Conservation (phyloP, 345 rosid species). For the Ailanthus altissimus region DNA sequence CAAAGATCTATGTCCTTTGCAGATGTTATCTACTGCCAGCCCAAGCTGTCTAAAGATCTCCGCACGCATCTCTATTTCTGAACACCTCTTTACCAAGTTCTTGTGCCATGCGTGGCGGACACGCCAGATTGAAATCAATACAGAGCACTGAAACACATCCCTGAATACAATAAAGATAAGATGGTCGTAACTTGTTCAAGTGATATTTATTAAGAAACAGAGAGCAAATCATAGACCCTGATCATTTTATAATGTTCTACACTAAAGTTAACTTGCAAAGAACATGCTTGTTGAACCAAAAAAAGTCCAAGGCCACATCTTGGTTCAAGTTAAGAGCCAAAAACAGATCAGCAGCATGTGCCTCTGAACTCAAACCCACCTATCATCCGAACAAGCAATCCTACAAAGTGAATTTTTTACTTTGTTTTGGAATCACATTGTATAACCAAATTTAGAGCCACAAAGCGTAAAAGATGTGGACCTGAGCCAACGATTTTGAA, state of each 20-base stretch:
- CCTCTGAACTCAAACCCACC: background rate
- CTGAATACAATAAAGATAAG: slow-evolving; percentile 44
- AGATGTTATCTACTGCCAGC: slow-evolving; percentile 58
- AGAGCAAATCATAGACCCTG: background rate
- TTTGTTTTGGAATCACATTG: slow-evolving; percentile 2
- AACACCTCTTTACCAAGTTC: slow-evolving; percentile 80
- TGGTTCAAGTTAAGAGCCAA: slow-evolving; percentile 3
- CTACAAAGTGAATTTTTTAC: slow-evolving; percentile 10
- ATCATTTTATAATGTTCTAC: background rate
- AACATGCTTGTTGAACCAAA: background rate
- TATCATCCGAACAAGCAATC: background rate
- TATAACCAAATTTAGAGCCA: slow-evolving; percentile 1
- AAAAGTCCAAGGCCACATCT: background rate
- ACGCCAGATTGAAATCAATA: slow-evolving; percentile 84
- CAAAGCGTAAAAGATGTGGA: background rate
- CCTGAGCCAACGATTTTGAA: slow-evolving; percentile 5
- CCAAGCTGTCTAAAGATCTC: slow-evolving; percentile 69
- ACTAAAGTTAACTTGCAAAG: background rate
- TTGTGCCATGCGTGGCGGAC: slow-evolving; percentile 87
- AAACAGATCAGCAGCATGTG: background rate
- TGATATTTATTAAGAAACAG: slow-evolving; percentile 9
- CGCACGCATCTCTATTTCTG: slow-evolving; percentile 52
- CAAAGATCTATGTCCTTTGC: slow-evolving; percentile 55
- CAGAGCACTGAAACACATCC: slow-evolving; percentile 93
- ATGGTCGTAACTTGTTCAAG: slow-evolving; percentile 3